Conservation (phyloP, 768 basidiomycete species). For the Xerocomellus chrysenteron region DNA sequence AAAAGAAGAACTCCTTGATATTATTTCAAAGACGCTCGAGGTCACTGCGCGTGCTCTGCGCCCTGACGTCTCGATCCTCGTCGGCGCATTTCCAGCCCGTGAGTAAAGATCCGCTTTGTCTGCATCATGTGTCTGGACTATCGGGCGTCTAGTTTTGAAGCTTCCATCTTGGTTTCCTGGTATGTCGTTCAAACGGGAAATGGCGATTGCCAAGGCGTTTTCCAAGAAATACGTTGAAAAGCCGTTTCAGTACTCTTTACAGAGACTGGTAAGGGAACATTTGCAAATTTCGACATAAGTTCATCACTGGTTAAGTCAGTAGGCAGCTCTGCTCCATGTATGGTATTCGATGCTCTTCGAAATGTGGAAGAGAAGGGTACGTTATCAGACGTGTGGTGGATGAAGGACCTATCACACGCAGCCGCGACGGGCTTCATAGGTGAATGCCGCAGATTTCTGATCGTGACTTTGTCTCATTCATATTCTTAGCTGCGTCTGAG, state of each 20-base stretch:
- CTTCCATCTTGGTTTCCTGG: conserved; percentile 26
- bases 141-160: conserved; percentile 11
- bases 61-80: conserved; percentile 16
- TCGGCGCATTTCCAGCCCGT: conserved; percentile 18
- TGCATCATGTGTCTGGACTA: not conserved
- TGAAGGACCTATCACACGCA: conserved; percentile 18
- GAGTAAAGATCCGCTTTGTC: not conserved
- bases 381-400: not conserved
- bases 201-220: conserved; percentile 11
- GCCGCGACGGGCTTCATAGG: conserved; percentile 25
- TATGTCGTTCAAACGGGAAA: conserved; percentile 24
- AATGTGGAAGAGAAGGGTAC: conserved; percentile 7
- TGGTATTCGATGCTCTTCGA: conserved; percentile 21
- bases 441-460: not conserved
- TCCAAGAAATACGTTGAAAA: conserved; percentile 17
- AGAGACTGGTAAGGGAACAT: conserved; percentile 14
- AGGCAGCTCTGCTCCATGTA: conserved; percentile 11
- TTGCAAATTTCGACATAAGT: not conserved
- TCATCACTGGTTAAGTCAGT: conserved; percentile 9
- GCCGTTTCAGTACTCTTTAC: conserved; percentile 17
- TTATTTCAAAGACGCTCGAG: conserved; percentile 4
- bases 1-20: conserved; percentile 15
- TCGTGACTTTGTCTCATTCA: not conserved
- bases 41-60: conserved; percentile 12
- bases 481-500: conserved; percentile 17